A percentile compares a stretch with the other conserved stretches of the same genome.
Conservation (phyloP, 225 moss, liverwort and hornwort genomes). For the Pleurozium schreberi region DNA sequence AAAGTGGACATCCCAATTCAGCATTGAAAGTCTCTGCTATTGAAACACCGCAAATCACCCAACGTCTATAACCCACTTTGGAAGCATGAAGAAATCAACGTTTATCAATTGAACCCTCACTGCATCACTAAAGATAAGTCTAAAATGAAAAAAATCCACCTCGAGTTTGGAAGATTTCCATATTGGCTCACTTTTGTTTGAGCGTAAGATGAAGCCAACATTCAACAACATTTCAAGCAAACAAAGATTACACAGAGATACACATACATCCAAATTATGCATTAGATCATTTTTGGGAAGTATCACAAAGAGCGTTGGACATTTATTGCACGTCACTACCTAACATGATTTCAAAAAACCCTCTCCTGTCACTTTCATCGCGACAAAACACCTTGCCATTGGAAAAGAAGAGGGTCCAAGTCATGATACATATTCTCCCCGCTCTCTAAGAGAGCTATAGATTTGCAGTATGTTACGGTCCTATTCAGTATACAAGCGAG, state of each 20-base stretch:
- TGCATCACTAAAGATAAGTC: background rate
- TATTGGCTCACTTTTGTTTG: background rate
- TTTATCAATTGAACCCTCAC: background rate
- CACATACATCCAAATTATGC: background rate
- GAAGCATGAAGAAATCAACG: too few relatives aligned
- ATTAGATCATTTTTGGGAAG: background rate
- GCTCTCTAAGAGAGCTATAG: background rate
- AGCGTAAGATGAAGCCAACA: background rate
- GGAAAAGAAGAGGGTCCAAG: background rate
- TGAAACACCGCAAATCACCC: background rate
- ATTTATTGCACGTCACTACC: background rate
- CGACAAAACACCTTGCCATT: background rate
- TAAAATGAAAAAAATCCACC: background rate
- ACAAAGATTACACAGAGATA: background rate
- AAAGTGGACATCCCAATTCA: background rate
- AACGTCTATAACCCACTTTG: background rate
- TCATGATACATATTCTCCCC: background rate
- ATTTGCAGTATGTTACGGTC: background rate
- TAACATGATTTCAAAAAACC: background rate
- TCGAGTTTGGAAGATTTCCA: background rate
- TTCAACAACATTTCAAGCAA: background rate
- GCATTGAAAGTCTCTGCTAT: too few relatives aligned
- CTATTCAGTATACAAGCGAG: background rate
- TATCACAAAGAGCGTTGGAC: background rate
- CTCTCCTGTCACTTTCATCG: background rate